These are phyloP conservation scores for Torulaspora indica DNA, from an alignment of 805 yeast genomes.

Conservation along the genomic window DNA sequence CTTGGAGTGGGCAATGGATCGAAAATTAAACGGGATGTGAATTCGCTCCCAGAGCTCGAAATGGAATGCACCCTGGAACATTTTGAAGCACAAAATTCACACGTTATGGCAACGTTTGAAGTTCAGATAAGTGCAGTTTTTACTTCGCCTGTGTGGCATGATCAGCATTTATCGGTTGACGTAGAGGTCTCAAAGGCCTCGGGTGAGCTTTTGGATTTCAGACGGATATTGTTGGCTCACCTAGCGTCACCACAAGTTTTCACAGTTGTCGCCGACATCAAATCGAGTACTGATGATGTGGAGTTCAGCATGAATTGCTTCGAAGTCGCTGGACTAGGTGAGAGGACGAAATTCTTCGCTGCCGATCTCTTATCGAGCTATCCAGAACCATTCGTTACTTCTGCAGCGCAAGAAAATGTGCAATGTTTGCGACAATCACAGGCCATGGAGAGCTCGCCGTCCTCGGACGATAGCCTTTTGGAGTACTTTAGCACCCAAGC, in stretches of 20 bases:
- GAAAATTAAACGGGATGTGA: constrained; percentile 37
- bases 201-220: constrained; percentile 43
- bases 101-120: constrained; percentile 17
- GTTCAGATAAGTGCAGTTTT: constrained; percentile 23
- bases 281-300: constrained; percentile 22
- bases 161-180: constrained; percentile 32
- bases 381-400: background rate
- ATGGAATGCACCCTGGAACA: constrained; percentile 23
- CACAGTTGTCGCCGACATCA: constrained; percentile 24
- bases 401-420: background rate
- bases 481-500: constrained; percentile 20
- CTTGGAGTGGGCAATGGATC: constrained; percentile 41
- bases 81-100: constrained; percentile 5
- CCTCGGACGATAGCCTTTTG: constrained; percentile 31
- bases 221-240: constrained; percentile 37
- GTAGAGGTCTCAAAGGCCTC: constrained; percentile 30
- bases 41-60: constrained; percentile 37
- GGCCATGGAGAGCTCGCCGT: constrained; percentile 14
- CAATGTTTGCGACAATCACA: background rate
- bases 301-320: constrained; percentile 37
- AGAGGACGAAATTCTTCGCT: constrained; percentile 8
- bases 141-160: constrained; percentile 34
- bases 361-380: constrained; percentile 8
- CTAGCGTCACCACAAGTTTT: constrained; percentile 29
- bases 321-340: constrained; percentile 36